phyloP scores from a whole-genome alignment of 2,329 filamentous ascomycete genomes.

The Juglanconis oblonga region DNA sequence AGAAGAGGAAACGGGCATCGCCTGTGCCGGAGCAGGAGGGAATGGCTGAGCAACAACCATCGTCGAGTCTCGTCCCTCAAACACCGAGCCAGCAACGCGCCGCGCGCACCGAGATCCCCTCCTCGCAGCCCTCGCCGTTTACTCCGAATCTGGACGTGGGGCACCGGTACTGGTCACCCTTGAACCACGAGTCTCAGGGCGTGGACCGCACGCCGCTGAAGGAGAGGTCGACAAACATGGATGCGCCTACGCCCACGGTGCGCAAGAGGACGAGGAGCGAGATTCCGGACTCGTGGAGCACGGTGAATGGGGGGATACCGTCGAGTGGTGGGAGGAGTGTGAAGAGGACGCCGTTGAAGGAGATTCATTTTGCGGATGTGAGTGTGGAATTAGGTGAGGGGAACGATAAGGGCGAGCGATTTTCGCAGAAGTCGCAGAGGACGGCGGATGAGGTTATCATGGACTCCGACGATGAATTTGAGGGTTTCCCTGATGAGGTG shows the following conservation, averaged over 20 bases:
- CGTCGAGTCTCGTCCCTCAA: slow-evolving; percentile 30
- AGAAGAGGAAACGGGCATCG: slow-evolving; percentile 7
- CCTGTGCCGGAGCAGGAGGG: background rate
- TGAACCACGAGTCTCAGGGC: background rate
- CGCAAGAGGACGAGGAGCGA: slow-evolving; percentile 30
- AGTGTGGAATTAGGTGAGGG: slow-evolving; percentile 16
- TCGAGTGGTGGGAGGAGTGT: background rate
- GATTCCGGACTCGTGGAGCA: slow-evolving; percentile 45
- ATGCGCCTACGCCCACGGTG: slow-evolving; percentile 20
- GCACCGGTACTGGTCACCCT: slow-evolving; percentile 34
- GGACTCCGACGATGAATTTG: slow-evolving; percentile 47
- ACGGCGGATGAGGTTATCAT: slow-evolving; percentile 39
- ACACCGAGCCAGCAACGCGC: slow-evolving; percentile 29
- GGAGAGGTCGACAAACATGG: slow-evolving; percentile 31
- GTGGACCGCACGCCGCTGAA: slow-evolving; percentile 36
- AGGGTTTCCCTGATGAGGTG: slow-evolving; percentile 24
- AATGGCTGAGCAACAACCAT: background rate
- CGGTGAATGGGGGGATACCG: slow-evolving; percentile 26
- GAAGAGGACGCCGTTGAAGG: slow-evolving; percentile 17
- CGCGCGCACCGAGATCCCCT: slow-evolving; percentile 37
- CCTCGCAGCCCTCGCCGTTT: slow-evolving; percentile 42
- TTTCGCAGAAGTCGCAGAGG: background rate
- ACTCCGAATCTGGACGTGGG: slow-evolving; percentile 34
- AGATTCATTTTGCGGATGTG: slow-evolving; percentile 11
- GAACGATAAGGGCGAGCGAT: background rate